A percentile compares a stretch with the other conserved stretches of the same genome.
Conservation (phyloP, 495 filamentous ascomycete genomes). For the Penicillium angulare region DNA sequence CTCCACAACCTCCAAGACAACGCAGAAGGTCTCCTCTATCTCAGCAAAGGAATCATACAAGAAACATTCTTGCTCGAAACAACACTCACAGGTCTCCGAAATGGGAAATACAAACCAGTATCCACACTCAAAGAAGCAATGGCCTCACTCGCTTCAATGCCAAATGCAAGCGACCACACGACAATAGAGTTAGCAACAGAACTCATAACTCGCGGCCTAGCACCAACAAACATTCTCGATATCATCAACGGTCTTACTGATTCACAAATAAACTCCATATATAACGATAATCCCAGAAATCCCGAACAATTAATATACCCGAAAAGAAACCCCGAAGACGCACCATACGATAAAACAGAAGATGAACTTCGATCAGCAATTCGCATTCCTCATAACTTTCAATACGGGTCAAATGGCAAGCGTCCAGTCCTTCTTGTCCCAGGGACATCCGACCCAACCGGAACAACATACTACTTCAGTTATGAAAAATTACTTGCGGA, state of each 20-base stretch:
- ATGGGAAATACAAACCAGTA: too few species aligned
- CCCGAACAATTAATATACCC: constrained; percentile 17
- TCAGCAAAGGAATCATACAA: too few species aligned
- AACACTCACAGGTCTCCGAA: too few species aligned
- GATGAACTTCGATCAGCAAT: constrained; percentile 8
- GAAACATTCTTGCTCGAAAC: too few species aligned
- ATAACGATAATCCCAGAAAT: constrained; percentile 10
- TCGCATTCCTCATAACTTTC: constrained; percentile 8
- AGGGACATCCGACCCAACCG: constrained; percentile 7
- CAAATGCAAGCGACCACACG: too few species aligned
- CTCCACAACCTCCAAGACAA: too few species aligned
- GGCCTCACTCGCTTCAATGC: too few species aligned
- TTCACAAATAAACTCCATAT: not conserved
- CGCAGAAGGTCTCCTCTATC: too few species aligned
- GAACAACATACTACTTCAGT: constrained; percentile 7
- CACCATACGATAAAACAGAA: constrained; percentile 5
- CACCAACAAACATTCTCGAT: constrained; percentile 5
- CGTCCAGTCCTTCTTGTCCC: constrained; percentile 10
- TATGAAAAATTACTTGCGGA: constrained; percentile 5
- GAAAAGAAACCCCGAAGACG: not conserved
- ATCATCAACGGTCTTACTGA: not conserved
- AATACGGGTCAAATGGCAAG: constrained; percentile 4
- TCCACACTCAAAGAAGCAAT: too few species aligned
- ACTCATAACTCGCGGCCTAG: not conserved
- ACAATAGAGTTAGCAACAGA: too few species aligned